Percentiles rank a stretch among this genome's conserved stretches.
Conservation (phyloP, 1,139 yeast genomes). For the Yamadazyma oceani region DNA sequence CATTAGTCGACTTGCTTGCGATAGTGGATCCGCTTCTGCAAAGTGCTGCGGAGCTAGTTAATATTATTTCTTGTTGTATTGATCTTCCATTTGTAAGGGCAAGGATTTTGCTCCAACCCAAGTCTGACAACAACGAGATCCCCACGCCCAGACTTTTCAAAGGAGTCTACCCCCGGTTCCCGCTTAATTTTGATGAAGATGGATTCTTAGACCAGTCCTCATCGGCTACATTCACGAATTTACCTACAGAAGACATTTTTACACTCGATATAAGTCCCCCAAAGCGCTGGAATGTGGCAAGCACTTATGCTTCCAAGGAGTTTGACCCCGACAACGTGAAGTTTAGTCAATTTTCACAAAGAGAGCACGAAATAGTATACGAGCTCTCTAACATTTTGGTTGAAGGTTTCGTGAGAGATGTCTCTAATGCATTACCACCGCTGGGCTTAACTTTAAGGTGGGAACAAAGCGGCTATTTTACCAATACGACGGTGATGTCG, state of each 20-base stretch:
- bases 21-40: constrained; percentile 74
- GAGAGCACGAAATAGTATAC: constrained; percentile 18
- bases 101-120: constrained; percentile 62
- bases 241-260: constrained; percentile 53
- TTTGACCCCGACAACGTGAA: constrained; percentile 65
- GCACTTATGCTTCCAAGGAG: constrained; percentile 31
- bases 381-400: constrained; percentile 51
- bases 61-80: constrained; percentile 48
- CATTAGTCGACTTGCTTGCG: constrained; percentile 52
- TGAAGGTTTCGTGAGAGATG: constrained; percentile 69
- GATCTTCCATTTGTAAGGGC: constrained; percentile 48
- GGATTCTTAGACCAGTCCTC: constrained; percentile 27
- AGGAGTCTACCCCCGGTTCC: constrained; percentile 37
- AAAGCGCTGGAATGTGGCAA: constrained; percentile 58
- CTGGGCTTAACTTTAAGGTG: constrained; percentile 53
- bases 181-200: constrained; percentile 38
- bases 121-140: constrained; percentile 31
- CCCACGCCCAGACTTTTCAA: constrained; percentile 62
- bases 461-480: constrained; percentile 28
- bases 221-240: constrained; percentile 17
- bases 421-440: constrained; percentile 37
- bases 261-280: constrained; percentile 66
- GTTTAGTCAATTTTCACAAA: constrained; percentile 29
- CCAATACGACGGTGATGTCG: constrained; percentile 61
- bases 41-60: constrained; percentile 59